Base-by-base conservation (phyloP, 1,284 basidiomycete species). In the Erythrobasidium hasegawianum region DNA sequence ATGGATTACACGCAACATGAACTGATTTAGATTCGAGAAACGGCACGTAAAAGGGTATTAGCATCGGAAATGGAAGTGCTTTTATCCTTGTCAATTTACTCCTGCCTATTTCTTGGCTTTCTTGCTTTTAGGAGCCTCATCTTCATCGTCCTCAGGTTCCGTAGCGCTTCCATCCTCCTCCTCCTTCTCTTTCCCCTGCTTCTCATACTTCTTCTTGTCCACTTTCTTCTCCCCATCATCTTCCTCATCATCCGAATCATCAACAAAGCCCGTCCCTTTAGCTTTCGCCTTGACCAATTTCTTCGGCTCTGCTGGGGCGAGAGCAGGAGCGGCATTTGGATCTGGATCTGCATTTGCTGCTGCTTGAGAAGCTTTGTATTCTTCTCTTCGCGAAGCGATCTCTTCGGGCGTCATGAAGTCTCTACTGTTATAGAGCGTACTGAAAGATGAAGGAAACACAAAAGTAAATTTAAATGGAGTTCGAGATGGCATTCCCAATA, bases 301-400 rank as follows among this genome's bases (percentile, higher is more conserved):
- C 14, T 47, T 47, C 16, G 43, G 43, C 40, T 41, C n/a, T 41
- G 40, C 11, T 11, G 40, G 10, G 10, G 40, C 11, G 8, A 8
- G 16, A 18, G 43, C 43, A n/a, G 16, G 16, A n/a, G 43, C 7
- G 16, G n/a, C 43, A n/a, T 33, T 33, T 53, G 13, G 50, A 11
- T 18, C 40, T 40, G 22, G 18, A 38, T 75, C 87, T 84, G 73
- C 83, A 84, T 20, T 81, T n/a, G 40, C 40, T n/a, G 20, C 52
- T 1, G 33, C 27, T 4, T 33, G 33, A 20, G 41, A 39, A 24
- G 45, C 56, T 58, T 58, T 65, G 11, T 53, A 33, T 10, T 43
- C 62, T 40, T 55, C 61, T 14, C 66, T 20, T 9, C 38, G 45
- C 0, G 33, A 61, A 13, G 57, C 67, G 18, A 71, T 69, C 58